Percentiles rank a stretch among this genome's conserved stretches.
These are phyloP conservation scores for Leccinum obscurum DNA, from an alignment of 768 basidiomycete genomes.

Conservation along the genomic window DNA sequence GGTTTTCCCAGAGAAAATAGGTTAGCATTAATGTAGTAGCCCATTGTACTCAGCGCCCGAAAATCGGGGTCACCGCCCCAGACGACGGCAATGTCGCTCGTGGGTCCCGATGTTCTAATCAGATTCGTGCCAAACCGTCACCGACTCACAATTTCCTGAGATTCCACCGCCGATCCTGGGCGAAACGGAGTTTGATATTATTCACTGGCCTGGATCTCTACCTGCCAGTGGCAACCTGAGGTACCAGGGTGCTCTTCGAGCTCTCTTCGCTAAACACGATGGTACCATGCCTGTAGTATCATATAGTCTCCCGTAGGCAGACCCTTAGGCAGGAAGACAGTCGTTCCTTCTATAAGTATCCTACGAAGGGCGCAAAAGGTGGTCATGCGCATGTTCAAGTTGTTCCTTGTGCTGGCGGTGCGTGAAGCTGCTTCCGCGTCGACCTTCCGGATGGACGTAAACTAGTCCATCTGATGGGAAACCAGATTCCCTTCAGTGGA, in stretches of 20 bases:
- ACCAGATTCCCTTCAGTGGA: conserved; percentile 73
- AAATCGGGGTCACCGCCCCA: conserved; percentile 30
- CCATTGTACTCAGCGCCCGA: too few relatives aligned
- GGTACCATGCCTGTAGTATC: conserved; percentile 54
- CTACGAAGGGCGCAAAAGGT: conserved; percentile 86
- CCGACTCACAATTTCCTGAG: conserved; percentile 87
- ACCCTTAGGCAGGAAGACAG: too few relatives aligned
- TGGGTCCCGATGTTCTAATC: conserved; percentile 84
- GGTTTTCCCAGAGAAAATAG: too few relatives aligned
- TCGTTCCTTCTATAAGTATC: conserved; percentile 23
- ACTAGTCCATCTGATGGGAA: conserved; percentile 84
- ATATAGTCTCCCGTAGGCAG: too few relatives aligned
- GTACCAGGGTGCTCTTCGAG: conserved; percentile 74
- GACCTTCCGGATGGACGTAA: conserved; percentile 85
- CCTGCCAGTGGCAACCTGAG: conserved; percentile 35
- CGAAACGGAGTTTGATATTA: conserved; percentile 57
- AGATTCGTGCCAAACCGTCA: conserved; percentile 79
- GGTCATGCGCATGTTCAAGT: conserved; percentile 94
- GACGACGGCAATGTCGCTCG: conserved; percentile 36
- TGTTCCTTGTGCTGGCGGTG: conserved; percentile 51
- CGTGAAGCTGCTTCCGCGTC: conserved; percentile 83
- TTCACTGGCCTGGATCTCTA: background rate
- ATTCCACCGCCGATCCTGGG: conserved; percentile 71
- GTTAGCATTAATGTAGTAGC: too few relatives aligned
- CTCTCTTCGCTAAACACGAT: conserved; percentile 67